Conservation (phyloP, 169 alveolate genomes). For the Cryptosporidium viatorum region DNA sequence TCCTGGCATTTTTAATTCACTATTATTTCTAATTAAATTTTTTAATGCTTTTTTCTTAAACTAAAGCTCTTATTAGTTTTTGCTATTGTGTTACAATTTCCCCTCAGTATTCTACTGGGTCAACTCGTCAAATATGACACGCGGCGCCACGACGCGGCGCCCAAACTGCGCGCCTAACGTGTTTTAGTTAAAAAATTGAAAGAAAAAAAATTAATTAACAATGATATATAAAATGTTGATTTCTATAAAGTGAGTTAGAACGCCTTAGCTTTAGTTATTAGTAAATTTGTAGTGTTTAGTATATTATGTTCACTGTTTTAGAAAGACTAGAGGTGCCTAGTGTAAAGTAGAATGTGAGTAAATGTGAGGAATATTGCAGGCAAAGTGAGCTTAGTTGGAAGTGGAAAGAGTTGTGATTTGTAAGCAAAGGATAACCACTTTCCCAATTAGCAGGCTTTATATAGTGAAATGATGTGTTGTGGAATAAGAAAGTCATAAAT, state of each 20-base stretch:
- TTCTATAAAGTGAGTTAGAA: not conserved
- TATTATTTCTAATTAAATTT: not conserved
- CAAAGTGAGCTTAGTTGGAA: not conserved
- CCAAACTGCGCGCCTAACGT: not conserved
- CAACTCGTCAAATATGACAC: not conserved
- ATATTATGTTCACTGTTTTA: too few relatives aligned
- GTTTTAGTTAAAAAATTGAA: not conserved
- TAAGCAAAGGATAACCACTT: not conserved
- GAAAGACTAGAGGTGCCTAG: not conserved
- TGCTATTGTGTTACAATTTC: not conserved
- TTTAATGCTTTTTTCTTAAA: not conserved
- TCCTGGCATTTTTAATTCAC: conserved; percentile 79
- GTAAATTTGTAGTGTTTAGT: not conserved
- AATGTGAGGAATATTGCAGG: not conserved
- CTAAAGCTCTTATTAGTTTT: not conserved
- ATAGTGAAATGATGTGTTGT: not conserved
- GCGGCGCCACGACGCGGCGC: not conserved
- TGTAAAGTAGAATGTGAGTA: not conserved
- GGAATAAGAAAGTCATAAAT: not conserved
- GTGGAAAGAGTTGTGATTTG: not conserved
- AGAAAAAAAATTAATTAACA: not conserved
- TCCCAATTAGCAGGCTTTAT: not conserved
- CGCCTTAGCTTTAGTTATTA: too few relatives aligned
- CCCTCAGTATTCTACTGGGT: not conserved
- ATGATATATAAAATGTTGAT: not conserved